Evolutionary conservation across 2,329 filamentous ascomycete species (phyloP).

Genomic region (Alternaria sp.): DNA sequence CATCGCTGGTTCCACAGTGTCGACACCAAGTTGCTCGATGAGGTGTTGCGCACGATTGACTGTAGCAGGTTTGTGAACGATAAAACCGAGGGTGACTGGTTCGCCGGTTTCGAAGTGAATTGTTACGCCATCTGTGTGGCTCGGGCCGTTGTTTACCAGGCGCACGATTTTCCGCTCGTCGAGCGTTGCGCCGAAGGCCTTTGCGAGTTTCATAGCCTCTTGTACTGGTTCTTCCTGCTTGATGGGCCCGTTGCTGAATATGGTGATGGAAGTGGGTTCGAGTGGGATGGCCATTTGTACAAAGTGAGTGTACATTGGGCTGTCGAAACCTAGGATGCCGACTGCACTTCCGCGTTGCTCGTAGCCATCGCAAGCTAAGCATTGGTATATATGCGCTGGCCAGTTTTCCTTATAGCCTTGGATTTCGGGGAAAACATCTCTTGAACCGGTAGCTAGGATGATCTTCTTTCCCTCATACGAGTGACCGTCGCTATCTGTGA

Average conservation of each 20-base stretch:
- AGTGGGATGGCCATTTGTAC: slow-evolving; percentile 38
- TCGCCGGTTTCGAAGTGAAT: slow-evolving; percentile 41
- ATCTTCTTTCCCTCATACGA: slow-evolving; percentile 62
- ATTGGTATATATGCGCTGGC: slow-evolving; percentile 61
- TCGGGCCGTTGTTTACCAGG: slow-evolving; percentile 39
- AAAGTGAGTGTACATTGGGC: slow-evolving; percentile 34
- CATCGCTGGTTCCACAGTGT: slow-evolving; percentile 53
- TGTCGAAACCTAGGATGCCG: slow-evolving; percentile 36
- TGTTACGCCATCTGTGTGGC: slow-evolving; percentile 38
- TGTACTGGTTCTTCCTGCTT: slow-evolving; percentile 22
- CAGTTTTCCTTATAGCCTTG: slow-evolving; percentile 65
- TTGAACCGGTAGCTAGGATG: slow-evolving; percentile 64
- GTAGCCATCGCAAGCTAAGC: slow-evolving; percentile 68
- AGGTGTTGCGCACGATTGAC: slow-evolving; percentile 43
- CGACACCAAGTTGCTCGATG: slow-evolving; percentile 42
- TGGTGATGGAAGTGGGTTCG: slow-evolving; percentile 35
- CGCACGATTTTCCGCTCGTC: slow-evolving; percentile 37
- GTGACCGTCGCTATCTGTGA: slow-evolving; percentile 54
- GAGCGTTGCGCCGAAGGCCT: slow-evolving; percentile 33
- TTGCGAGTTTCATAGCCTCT: slow-evolving; percentile 29
- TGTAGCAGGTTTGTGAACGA: slow-evolving; percentile 40
- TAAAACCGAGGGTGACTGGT: slow-evolving; percentile 37
- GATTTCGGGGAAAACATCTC: slow-evolving; percentile 62
- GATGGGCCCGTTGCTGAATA: slow-evolving; percentile 38
- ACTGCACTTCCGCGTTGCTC: slow-evolving; percentile 61